These are phyloP conservation scores for Beauveria rudraprayagi DNA, from an alignment of 2,329 filamentous ascomycete genomes.

Conservation along the genomic window DNA sequence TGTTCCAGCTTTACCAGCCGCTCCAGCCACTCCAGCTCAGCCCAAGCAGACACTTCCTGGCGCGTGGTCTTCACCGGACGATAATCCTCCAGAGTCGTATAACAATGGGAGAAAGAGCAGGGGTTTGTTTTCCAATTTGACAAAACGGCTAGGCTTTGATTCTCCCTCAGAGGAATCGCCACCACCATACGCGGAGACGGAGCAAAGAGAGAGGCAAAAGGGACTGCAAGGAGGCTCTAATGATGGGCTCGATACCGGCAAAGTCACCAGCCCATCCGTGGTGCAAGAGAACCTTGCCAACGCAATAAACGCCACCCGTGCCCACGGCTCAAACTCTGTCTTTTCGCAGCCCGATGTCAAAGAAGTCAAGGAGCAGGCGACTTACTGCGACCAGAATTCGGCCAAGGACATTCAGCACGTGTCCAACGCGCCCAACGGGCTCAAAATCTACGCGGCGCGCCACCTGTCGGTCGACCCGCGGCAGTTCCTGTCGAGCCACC, in stretches of 20 bases:
- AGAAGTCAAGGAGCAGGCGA: constrained; percentile 70
- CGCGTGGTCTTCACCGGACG: constrained; percentile 61
- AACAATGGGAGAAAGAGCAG: constrained; percentile 35
- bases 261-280: constrained; percentile 51
- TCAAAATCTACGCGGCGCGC: constrained; percentile 65
- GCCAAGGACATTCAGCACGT: constrained; percentile 65
- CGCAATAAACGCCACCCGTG: constrained; percentile 69
- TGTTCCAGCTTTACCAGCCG: constrained; percentile 34
- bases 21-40: constrained; percentile 33
- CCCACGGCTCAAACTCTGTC: constrained; percentile 65
- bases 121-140: constrained; percentile 61
- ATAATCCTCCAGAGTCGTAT: constrained; percentile 24
- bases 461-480: constrained; percentile 37
- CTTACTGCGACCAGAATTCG: constrained; percentile 75
- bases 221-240: constrained; percentile 12
- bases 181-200: constrained; percentile 15
- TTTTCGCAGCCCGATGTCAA: constrained; percentile 65
- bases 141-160: constrained; percentile 61
- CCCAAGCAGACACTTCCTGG: constrained; percentile 58
- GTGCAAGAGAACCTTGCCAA: constrained; percentile 66
- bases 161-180: constrained; percentile 35
- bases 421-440: constrained; percentile 62
- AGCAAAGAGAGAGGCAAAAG: constrained; percentile 7
- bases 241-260: constrained; percentile 35
- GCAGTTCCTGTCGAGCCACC: constrained; percentile 53